These are phyloP conservation scores for Botryotinia globosa DNA, from an alignment of 2,329 filamentous ascomycete species.

Conservation along the genomic window DNA sequence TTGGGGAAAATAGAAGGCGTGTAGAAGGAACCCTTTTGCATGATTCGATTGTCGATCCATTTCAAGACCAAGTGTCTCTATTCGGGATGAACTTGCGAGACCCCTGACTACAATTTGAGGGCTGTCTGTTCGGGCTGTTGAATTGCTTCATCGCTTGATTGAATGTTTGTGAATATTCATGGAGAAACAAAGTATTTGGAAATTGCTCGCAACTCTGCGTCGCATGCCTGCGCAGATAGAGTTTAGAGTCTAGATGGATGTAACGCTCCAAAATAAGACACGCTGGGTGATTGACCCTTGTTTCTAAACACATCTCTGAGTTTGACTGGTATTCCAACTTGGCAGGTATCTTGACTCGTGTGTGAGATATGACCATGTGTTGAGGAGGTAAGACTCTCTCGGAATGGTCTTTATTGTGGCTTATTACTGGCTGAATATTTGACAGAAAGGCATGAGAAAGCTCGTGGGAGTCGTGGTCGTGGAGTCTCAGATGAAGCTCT, in stretches of 20 bases:
- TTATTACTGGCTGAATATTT: conserved; percentile 10
- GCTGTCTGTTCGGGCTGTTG: neutral
- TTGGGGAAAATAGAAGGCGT: neutral
- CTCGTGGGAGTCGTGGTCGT: neutral
- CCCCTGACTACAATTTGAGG: neutral
- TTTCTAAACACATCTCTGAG: neutral
- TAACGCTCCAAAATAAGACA: conserved; percentile 4
- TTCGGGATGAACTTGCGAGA: conserved; percentile 12
- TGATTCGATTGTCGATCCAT: conserved; percentile 14
- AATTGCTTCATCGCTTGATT: conserved; percentile 5
- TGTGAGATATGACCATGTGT: neutral
- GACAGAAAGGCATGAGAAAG: neutral
- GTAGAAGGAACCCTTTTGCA: neutral
- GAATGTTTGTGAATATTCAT: conserved; percentile 3
- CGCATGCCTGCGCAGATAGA: neutral
- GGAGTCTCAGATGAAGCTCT: conserved; percentile 14
- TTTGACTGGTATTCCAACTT: neutral
- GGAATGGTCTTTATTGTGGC: neutral
- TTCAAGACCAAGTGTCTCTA: neutral
- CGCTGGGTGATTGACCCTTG: neutral
- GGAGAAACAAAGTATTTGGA: neutral
- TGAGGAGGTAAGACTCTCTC: neutral
- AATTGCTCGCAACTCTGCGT: conserved; percentile 9
- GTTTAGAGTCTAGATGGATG: neutral
- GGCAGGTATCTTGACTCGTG: conserved; percentile 7